Evolutionary conservation across 2,329 filamentous ascomycete species (phyloP).

Genomic region (Aspergillus chevalieri): DNA sequence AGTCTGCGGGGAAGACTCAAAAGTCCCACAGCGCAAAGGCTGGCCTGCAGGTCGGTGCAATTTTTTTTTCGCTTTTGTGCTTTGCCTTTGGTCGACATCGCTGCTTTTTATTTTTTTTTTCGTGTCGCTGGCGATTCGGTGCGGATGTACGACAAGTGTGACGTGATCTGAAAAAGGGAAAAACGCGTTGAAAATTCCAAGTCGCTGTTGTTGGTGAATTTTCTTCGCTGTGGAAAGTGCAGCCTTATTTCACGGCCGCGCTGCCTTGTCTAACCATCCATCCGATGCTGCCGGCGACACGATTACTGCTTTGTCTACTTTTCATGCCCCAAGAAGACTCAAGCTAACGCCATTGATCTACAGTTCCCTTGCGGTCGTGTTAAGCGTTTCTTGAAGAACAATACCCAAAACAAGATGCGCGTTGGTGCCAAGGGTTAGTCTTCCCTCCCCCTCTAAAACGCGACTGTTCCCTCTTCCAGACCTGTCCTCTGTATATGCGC

Average conservation of each 20-base stretch:
- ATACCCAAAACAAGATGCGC: slow-evolving; percentile 99
- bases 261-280: background rate
- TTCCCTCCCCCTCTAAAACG: background rate
- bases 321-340: background rate
- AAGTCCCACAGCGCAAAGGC: slow-evolving; percentile 91
- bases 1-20: slow-evolving; percentile 77
- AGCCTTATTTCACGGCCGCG: background rate
- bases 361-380: slow-evolving; percentile 99
- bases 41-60: slow-evolving; percentile 77
- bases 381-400: slow-evolving; percentile 99
- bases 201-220: background rate
- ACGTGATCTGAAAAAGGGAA: background rate
- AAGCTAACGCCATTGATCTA: slow-evolving; percentile 17
- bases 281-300: background rate
- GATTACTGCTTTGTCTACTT: background rate
- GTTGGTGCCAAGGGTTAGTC: slow-evolving; percentile 76
- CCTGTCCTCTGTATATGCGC: background rate
- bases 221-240: background rate
- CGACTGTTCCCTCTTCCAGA: background rate
- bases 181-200: slow-evolving; percentile 1
- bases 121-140: slow-evolving; percentile 4
- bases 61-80: slow-evolving; percentile 7
- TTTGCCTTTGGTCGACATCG: background rate
- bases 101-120: background rate
- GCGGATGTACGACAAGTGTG: background rate